Evolutionary conservation across 2,329 filamentous ascomycete genomes (phyloP).

Genomic region (Phyllosticta paracitricarpa): DNA sequence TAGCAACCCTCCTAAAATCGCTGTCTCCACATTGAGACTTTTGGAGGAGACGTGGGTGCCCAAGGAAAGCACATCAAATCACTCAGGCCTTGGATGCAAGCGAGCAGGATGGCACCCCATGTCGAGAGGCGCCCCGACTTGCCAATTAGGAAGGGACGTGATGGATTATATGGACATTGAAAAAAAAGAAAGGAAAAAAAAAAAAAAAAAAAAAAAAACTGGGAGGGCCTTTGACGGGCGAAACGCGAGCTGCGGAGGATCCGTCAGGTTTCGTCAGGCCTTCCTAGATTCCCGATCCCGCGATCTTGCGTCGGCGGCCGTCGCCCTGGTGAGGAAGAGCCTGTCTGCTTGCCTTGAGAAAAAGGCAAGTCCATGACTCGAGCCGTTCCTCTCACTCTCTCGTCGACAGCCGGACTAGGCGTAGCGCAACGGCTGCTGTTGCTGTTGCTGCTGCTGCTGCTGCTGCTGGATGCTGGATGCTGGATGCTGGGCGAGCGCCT

Average conservation of each 20-base stretch:
- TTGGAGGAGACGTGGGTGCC: neutral
- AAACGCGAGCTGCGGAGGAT: conserved; percentile 9
- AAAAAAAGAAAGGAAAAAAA: neutral
- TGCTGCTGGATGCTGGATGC: conserved; percentile 1
- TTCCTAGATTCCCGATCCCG: conserved; percentile 7
- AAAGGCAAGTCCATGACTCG: conserved; percentile 3
- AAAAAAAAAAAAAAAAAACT: neutral
- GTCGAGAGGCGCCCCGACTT: conserved; percentile 4
- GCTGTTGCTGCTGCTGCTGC: conserved; percentile 1
- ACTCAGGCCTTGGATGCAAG: neutral
- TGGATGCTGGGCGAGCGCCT: conserved; percentile 4
- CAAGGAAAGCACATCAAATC: conserved; percentile 6
- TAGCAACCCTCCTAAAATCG: neutral
- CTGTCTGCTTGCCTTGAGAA: conserved; percentile 4
- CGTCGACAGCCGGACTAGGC: neutral
- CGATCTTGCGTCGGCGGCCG: conserved; percentile 3
- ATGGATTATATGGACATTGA: neutral
- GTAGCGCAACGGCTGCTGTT: conserved; percentile 10
- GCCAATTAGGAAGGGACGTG: neutral
- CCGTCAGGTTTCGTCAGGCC: conserved; percentile 5
- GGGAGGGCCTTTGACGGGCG: conserved; percentile 3
- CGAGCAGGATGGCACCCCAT: neutral
- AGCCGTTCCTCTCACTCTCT: conserved; percentile 5
- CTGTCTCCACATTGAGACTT: neutral
- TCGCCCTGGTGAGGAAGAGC: conserved; percentile 4